Conservation (phyloP, 306 rosid genomes). For the Cicer cuneatum region DNA sequence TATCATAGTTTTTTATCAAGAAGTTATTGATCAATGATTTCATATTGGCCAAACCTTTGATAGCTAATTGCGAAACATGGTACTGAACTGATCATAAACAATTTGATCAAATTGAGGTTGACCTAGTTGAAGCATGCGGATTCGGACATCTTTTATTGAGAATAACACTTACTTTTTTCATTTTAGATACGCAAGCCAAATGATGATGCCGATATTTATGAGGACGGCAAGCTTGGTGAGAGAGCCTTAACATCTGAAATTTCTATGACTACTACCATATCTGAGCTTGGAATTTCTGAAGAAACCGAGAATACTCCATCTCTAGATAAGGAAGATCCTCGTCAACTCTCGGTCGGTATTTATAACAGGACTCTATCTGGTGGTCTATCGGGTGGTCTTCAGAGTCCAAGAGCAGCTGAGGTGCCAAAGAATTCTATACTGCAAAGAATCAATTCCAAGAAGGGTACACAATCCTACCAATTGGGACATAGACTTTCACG, state of each 20-base stretch:
- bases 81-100: neutral
- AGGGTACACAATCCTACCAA: conserved; percentile 72
- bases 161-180: conserved; percentile 12
- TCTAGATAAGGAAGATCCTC: conserved; percentile 41
- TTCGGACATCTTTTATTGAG: neutral
- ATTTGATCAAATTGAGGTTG: neutral
- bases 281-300: conserved; percentile 39
- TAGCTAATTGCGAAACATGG: neutral
- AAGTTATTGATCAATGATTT: conserved; percentile 15
- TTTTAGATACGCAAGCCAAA: conserved; percentile 67
- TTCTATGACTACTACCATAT: conserved; percentile 29
- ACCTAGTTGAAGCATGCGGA: neutral
- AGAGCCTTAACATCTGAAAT: conserved; percentile 23
- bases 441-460: conserved; percentile 88
- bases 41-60: neutral
- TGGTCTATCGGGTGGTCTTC: conserved; percentile 95
- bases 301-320: conserved; percentile 52
- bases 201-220: conserved; percentile 64
- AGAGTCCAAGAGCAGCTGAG: conserved; percentile 84
- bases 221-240: conserved; percentile 48
- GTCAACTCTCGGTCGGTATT: conserved; percentile 33
- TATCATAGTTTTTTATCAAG: neutral
- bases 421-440: conserved; percentile 72
- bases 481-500: conserved; percentile 79
- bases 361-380: conserved; percentile 86